Conservation (phyloP, 129 eudicot species). For the Glebionis coronaria region DNA sequence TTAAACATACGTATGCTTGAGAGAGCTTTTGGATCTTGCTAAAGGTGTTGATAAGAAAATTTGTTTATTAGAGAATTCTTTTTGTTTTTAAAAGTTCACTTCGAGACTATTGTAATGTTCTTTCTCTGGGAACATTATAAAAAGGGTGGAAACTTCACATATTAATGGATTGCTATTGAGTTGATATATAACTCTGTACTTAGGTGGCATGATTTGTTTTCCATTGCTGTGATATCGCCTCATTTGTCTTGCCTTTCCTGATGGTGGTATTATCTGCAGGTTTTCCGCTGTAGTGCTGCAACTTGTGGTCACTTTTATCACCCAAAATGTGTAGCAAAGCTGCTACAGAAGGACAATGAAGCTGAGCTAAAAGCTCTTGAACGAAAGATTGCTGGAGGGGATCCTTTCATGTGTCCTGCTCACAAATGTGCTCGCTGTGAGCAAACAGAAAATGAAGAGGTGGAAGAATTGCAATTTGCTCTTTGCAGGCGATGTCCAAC, state of each 20-base stretch:
- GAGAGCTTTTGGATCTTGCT: neutral
- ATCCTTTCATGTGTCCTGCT: conserved; percentile 72
- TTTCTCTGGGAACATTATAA: no score
- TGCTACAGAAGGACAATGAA: conserved; percentile 41
- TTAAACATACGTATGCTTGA: neutral
- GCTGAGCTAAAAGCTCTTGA: conserved; percentile 34
- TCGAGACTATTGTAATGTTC: neutral
- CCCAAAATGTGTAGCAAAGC: conserved; percentile 78
- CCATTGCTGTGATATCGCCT: neutral
- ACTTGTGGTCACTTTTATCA: conserved; percentile 90
- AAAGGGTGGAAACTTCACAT: no score
- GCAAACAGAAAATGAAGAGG: conserved; percentile 48
- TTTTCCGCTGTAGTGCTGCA: conserved; percentile 77
- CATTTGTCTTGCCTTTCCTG: neutral
- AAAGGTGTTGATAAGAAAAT: neutral
- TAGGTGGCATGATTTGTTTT: neutral
- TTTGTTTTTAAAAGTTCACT: neutral
- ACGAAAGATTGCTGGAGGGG: conserved; percentile 63
- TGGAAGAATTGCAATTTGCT: conserved; percentile 69
- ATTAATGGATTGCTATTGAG: no score
- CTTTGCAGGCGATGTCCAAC: conserved; percentile 89
- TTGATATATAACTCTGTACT: neutral
- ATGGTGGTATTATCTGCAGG: conserved; percentile 38
- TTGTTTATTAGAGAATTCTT: neutral
- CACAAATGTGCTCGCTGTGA: conserved; percentile 69